phyloP scores from a whole-genome alignment of 208 protist species.

The Wallacemonas rigidus region DNA sequence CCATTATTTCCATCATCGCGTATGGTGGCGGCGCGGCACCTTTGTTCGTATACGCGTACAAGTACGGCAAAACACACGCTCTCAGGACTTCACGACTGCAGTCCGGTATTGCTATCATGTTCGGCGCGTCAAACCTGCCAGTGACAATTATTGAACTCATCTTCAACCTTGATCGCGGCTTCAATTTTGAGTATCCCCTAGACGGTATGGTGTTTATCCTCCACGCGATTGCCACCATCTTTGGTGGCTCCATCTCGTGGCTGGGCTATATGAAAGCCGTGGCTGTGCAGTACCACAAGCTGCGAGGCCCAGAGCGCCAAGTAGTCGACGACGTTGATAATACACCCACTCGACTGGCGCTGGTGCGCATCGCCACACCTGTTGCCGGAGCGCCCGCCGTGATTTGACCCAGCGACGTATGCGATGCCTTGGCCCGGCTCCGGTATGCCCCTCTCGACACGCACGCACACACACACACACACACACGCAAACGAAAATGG shows the following conservation, averaged over 20 bases:
- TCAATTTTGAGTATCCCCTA: conserved; percentile 29
- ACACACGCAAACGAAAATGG: too few species aligned
- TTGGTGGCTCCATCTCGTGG: conserved; percentile 56
- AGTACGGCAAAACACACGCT: conserved; percentile 59
- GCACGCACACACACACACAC: too few species aligned
- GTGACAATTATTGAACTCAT: conserved; percentile 56
- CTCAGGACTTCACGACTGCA: conserved; percentile 36
- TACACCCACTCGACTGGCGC: conserved; percentile 24
- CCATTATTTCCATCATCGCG: conserved; percentile 48
- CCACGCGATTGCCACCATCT: conserved; percentile 33
- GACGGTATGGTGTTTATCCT: conserved; percentile 62
- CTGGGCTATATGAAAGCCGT: conserved; percentile 69
- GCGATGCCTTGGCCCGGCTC: neutral
- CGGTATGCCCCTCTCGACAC: too few species aligned
- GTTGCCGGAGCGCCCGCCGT: conserved; percentile 27
- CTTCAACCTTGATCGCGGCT: conserved; percentile 30
- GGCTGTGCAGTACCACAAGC: conserved; percentile 39
- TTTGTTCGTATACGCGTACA: conserved; percentile 83
- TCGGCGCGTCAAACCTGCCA: conserved; percentile 60
- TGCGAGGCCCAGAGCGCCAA: conserved; percentile 63
- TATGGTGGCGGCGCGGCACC: conserved; percentile 50
- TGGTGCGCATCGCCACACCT: conserved; percentile 23
- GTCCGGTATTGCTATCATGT: conserved; percentile 61
- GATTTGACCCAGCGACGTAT: conserved; percentile 17
- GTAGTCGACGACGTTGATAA: conserved; percentile 43